A percentile compares a stretch with the other conserved stretches of the same genome.
phyloP scores from a whole-genome alignment of 441 rosid species.

The Bruguiera hainesii region DNA sequence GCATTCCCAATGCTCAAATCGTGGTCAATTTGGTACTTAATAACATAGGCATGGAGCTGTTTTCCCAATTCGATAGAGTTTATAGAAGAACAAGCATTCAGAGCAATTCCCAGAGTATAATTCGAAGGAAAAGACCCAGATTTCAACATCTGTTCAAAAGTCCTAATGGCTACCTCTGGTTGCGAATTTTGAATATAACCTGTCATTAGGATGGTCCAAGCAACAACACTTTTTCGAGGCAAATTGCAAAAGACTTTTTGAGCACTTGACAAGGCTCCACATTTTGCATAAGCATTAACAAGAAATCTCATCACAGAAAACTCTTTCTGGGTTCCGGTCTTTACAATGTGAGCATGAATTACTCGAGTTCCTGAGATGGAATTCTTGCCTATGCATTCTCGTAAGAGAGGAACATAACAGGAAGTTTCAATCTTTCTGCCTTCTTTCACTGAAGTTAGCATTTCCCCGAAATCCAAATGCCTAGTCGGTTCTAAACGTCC shows the following conservation, averaged over 20 bases:
- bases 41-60: conserved; percentile 48
- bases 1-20: conserved; percentile 55
- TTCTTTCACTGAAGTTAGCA: conserved; percentile 29
- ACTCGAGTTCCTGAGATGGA: conserved; percentile 29
- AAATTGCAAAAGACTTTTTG: conserved; percentile 32
- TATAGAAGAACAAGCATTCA: conserved; percentile 46
- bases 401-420: conserved; percentile 41
- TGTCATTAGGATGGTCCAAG: conserved; percentile 49
- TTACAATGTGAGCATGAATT: conserved; percentile 47
- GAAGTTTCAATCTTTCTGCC: conserved; percentile 22
- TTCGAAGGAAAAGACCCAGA: conserved; percentile 42
- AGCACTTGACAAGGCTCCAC: conserved; percentile 39
- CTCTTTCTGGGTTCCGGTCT: conserved; percentile 37
- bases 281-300: conserved; percentile 46
- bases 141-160: conserved; percentile 41
- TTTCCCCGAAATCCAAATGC: conserved; percentile 34
- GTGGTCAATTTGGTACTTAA: conserved; percentile 42
- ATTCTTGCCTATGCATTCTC: conserved; percentile 40
- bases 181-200: conserved; percentile 45
- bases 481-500: conserved; percentile 20
- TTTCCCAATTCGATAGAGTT: conserved; percentile 36
- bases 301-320: conserved; percentile 37
- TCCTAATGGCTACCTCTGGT: conserved; percentile 37
- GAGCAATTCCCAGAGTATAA: conserved; percentile 38
- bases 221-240: conserved; percentile 30